phyloP scores from a whole-genome alignment of 345 rosid species.

The Theobroma cacao region DNA sequence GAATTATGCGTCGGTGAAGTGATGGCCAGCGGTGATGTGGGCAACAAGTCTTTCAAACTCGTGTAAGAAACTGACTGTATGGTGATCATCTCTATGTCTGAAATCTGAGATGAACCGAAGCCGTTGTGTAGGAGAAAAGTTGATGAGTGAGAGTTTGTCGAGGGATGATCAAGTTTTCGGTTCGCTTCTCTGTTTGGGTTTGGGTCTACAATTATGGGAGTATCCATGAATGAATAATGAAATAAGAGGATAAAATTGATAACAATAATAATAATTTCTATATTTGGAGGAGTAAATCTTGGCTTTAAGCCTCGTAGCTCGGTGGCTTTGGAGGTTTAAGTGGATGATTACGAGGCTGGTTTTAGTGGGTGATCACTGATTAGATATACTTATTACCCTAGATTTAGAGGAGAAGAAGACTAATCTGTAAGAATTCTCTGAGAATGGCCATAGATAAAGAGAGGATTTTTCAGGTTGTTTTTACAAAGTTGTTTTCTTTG shows the following conservation, averaged over 20 bases:
- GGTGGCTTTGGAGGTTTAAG: neutral
- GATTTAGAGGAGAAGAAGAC: no score
- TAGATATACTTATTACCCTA: no score
- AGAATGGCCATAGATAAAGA: no score
- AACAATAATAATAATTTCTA: neutral
- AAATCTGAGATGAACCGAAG: slow-evolving; percentile 21
- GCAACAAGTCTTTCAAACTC: slow-evolving; percentile 51
- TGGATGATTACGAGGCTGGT: no score
- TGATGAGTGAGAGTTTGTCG: slow-evolving; percentile 1
- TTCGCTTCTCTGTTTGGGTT: neutral
- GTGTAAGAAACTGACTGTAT: slow-evolving; percentile 39
- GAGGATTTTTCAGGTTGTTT: no score
- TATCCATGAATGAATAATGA: neutral
- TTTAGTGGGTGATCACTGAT: no score
- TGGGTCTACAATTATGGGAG: neutral
- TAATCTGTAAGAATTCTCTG: no score
- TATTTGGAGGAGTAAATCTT: neutral
- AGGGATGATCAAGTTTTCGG: neutral
- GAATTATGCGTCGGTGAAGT: slow-evolving; percentile 38
- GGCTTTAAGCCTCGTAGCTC: neutral
- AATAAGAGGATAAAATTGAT: neutral
- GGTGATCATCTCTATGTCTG: slow-evolving; percentile 41
- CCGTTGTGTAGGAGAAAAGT: slow-evolving; percentile 24
- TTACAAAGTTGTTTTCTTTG: no score
- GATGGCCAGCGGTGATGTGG: slow-evolving; percentile 17